Evolutionary conservation across 2,329 filamentous ascomycete species (phyloP).

Genomic region (Aspergillus neoniger): DNA sequence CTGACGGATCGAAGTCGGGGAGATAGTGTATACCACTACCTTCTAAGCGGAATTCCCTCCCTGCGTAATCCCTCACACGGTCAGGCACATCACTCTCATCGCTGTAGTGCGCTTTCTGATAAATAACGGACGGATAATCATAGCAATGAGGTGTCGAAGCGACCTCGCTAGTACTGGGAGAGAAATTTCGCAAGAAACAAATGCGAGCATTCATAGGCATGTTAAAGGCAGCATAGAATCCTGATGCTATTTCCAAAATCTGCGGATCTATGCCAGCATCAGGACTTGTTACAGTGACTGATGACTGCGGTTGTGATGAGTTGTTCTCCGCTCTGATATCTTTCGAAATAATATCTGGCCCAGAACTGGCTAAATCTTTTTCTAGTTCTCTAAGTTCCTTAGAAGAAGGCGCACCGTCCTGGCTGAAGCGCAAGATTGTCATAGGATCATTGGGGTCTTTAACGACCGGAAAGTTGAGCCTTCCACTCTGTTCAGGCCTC

Average conservation of each 20-base stretch:
- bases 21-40: constrained; percentile 77
- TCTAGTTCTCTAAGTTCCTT: constrained; percentile 40
- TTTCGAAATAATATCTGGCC: constrained; percentile 7
- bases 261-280: constrained; percentile 18
- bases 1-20: constrained; percentile 71
- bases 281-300: constrained; percentile 19
- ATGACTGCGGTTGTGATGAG: constrained; percentile 24
- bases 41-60: constrained; percentile 77
- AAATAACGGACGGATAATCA: constrained; percentile 68
- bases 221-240: constrained; percentile 34
- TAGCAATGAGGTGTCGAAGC: constrained; percentile 57
- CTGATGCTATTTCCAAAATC: constrained; percentile 21
- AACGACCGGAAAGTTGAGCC: constrained; percentile 70
- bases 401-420: constrained; percentile 58
- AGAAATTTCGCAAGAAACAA: constrained; percentile 28
- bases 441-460: constrained; percentile 71
- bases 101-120: constrained; percentile 84
- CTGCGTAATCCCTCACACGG: constrained; percentile 78
- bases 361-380: constrained; percentile 12
- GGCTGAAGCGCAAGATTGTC: constrained; percentile 66
- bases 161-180: constrained; percentile 48
- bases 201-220: constrained; percentile 25
- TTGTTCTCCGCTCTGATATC: constrained; percentile 8
- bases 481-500: constrained; percentile 41
- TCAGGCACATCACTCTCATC: constrained; percentile 80